Percentiles rank a stretch among this genome's conserved stretches.
Conservation (phyloP, 2,329 filamentous ascomycete genomes). For the Fusarium sp. region DNA sequence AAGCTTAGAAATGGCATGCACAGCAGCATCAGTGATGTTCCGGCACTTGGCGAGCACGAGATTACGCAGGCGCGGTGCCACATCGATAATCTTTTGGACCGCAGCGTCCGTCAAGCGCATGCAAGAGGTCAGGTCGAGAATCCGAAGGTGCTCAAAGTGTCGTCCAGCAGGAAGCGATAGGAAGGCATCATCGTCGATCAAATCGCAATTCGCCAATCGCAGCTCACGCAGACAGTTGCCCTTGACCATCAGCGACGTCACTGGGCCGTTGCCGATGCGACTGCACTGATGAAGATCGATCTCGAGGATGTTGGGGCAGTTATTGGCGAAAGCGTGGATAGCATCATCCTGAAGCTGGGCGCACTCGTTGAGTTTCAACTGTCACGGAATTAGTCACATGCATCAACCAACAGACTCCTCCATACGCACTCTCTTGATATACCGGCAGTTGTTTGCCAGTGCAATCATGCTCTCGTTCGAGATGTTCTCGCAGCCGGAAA, state of each 20-base stretch:
- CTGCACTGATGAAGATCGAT: conserved; percentile 93
- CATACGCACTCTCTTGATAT: conserved; percentile 81
- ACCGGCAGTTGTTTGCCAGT: conserved; percentile 84
- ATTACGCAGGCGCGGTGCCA: conserved; percentile 89
- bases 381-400: conserved; percentile 15
- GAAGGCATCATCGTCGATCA: conserved; percentile 91
- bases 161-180: conserved; percentile 76
- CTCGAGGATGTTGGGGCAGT: conserved; percentile 94
- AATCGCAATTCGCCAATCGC: conserved; percentile 84
- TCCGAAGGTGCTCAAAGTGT: conserved; percentile 87
- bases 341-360: conserved; percentile 84
- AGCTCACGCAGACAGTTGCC: conserved; percentile 90
- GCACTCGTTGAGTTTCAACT: conserved; percentile 96
- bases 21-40: conserved; percentile 89
- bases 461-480: conserved; percentile 87
- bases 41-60: conserved; percentile 94
- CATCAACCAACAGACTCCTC: not conserved
- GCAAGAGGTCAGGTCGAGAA: conserved; percentile 93
- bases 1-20: conserved; percentile 86
- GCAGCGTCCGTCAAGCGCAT: conserved; percentile 85
- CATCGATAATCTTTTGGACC: conserved; percentile 87
- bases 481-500: conserved; percentile 86
- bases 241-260: conserved; percentile 82
- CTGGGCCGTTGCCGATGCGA: conserved; percentile 82
- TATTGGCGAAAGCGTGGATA: conserved; percentile 84